Conservation (phyloP, 306 rosid genomes). For the Lathyrus sativus region DNA sequence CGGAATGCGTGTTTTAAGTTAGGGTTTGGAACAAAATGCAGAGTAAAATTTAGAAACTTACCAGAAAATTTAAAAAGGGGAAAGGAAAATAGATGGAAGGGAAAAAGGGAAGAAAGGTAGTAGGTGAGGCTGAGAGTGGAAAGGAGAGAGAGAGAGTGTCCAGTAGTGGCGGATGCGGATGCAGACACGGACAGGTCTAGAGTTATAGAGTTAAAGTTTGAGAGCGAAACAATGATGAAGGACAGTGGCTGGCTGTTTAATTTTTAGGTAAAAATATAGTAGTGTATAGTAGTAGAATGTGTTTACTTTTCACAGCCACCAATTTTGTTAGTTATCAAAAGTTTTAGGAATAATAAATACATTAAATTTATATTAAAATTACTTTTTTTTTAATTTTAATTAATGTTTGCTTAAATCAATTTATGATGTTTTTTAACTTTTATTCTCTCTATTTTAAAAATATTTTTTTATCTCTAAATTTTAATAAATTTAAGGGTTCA, state of each 20-base stretch:
- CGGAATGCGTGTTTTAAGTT: not conserved
- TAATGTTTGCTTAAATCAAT: too few species aligned
- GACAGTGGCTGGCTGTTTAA: not conserved
- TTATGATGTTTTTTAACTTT: too few species aligned
- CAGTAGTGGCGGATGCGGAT: not conserved
- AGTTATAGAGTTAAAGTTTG: not conserved
- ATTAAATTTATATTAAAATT: too few species aligned
- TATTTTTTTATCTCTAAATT: too few species aligned
- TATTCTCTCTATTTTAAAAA: too few species aligned
- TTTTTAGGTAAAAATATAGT: not conserved
- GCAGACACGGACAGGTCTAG: not conserved
- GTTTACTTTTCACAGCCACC: too few species aligned
- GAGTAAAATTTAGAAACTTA: not conserved
- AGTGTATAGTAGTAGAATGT: too few species aligned
- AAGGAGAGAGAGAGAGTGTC: not conserved
- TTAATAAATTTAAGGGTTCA: too few species aligned
- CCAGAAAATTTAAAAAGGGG: not conserved
- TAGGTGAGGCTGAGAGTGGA: not conserved
- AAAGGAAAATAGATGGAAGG: not conserved
- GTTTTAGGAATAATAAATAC: too few species aligned
- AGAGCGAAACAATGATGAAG: not conserved
- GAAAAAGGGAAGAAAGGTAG: not conserved
- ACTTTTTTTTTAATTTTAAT: too few species aligned
- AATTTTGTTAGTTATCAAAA: too few species aligned
- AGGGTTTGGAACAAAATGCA: conserved; percentile 32